Evolutionary conservation across 768 basidiomycete genomes (phyloP), one percentile per base, ranked within the genome.

Genomic region (Suillus ampliporus): DNA sequence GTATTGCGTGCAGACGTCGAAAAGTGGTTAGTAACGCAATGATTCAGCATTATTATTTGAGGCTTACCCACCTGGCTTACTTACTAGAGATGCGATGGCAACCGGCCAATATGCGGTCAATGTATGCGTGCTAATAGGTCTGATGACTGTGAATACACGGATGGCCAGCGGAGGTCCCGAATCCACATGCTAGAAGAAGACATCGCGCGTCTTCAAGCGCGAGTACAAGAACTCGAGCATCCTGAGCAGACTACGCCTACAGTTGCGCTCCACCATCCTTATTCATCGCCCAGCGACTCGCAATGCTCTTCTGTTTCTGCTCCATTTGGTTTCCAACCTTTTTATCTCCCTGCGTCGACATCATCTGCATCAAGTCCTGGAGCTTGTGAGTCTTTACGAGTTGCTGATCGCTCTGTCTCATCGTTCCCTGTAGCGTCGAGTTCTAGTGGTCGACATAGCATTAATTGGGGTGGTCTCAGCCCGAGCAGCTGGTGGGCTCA

Each of bases 81-180:
- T 21, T 15, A 14, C 19, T 61, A 88, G 89, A 86, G 85, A 79
- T 91, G 90, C 66, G 89, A 91, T 67, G 88, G 89, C 19, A 72
- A 70, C 4, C 84, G 85, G 61, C 89, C 89, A 2, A 76, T 83
- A 11, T 91, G 90, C 71, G 84, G 84, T 1, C 89, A 86, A 46
- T 91, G 90, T 76, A 72, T 77, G 26, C 76, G 80, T 9, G 83
- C 85, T 28, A 84, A 87, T 41, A 84, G 87, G 62, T 80, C 80
- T 31, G 88, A 88, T 58, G 87, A 87, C 35, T 91, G 90, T 72
- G 89, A 91, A 74, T 91, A 90, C 72, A 79, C 85, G 7, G 89
- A 90, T 67, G 86, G 85, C 6, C 82, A 82, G 37, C 83, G 83
- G 47, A 83, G 86, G 62, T 86, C 89, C 21, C 78, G 83, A 60